Base-by-base conservation (phyloP, 352 stramenopile species). In the Phytophthora cactorum region DNA sequence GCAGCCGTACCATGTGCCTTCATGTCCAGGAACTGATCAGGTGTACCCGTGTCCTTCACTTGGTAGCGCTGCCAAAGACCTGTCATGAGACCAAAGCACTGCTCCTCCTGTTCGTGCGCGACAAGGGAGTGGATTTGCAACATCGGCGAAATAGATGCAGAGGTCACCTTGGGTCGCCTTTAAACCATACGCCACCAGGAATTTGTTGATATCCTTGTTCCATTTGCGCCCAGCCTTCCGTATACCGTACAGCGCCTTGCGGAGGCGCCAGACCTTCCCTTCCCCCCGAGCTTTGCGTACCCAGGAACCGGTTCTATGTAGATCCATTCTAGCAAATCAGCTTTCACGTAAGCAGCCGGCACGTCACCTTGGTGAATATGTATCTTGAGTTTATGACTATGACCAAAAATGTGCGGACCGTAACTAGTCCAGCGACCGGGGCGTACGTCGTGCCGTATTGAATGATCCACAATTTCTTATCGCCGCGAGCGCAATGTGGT, bases 261-360 rank as follows among this genome's bases (percentile, higher is more conserved):
- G 34, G 2, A 12, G 7, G 7, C 34, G 34, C 34, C 34, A 39
- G 2, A 39, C 9, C 12, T 39, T 39, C 7, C 34, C 34, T 39
- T 39, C 34, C 12, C 34, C 3, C 34, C 34, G 9, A 4, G 34
- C 34, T 12, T 6, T 9, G 34, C 34, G 8, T 39, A 39, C 9
- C 34, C 34, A 39, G 34, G 34, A 9, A 12, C 34, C 9, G 34
- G 34, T 12, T 15, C 5, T 15, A 58, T 36, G 47, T 65, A 52
- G 0, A 65, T 22, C 11, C 10, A 27, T 34, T 58, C 46, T 1
- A 1, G 1, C 1, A 58, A 14, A 1, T 14, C 4, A 0, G 59
- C 59, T 14, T 59, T 59, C 6, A 66, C 11, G 12, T 63, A 63
- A 6, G 49, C 59, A 4, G 59, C 38, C 0, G 15, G 59, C 1